Base-by-base conservation (phyloP, 1,139 yeast genomes). In the Suhomyces anneliseae region DNA sequence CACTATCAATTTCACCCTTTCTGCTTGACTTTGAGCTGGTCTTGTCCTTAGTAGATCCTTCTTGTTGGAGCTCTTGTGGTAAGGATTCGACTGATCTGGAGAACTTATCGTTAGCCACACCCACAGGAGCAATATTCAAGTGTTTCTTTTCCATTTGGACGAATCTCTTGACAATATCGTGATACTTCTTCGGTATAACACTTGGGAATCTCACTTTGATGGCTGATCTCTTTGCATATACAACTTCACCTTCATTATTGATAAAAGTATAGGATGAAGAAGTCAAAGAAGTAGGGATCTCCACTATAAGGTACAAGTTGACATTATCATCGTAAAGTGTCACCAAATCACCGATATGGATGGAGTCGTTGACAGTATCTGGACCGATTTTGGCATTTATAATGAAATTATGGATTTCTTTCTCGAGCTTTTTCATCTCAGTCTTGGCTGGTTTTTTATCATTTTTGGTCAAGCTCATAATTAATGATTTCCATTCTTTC, bases 151-250 rank as follows among this genome's bases (percentile, higher is more conserved):
- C 79, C 38, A 63, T 44, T 42, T 57, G 59, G 1, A 74, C 70
- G 44, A 74, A 58, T 8, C 54, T 54, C 41, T 56, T 48, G 4
- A 74, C 44, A 1, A 64, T 47, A 1, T 49, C 47, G 10, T 54
- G 53, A 38, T 56, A 60, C 33, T 56, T 45, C 2, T 54, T 49
- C 0, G 85, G 83, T 36, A 81, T 68, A 2, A 80, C 73, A 2
- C 66, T 61, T 0, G 92, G 90, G 9, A 86, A 66, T 46, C 90
- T 68, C 34, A 80, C 59, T 39, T 69, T 68, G 42, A 85, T 75
- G 10, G 65, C 61, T n/a, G 67, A 60, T 49, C 73, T 74, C 10
- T 78, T 66, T 1, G 77, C 76, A 64, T 76, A 82, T 1, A 70
- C 57, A 7, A 86, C 65, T 40, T 74, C 80, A 5, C 95, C 93